These are phyloP conservation scores for Coemansia sp. DNA, from an alignment of 192 early-diverging fungal species.

Conservation along the genomic window DNA sequence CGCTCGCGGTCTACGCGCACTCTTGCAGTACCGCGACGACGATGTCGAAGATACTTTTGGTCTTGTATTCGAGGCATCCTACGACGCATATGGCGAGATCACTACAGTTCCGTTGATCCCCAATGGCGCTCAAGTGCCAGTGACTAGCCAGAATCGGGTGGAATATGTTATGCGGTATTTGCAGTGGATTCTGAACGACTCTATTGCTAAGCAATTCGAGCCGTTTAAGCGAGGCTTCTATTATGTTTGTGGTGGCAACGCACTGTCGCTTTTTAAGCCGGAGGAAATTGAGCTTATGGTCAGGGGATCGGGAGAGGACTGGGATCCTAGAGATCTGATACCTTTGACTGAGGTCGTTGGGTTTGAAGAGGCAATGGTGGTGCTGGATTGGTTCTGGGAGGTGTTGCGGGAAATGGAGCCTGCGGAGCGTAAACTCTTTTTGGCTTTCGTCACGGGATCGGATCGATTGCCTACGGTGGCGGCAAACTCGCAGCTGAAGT, in stretches of 20 bases:
- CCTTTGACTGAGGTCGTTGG: slow-evolving; percentile 59
- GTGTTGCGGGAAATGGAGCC: slow-evolving; percentile 71
- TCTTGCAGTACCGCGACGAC: slow-evolving; percentile 81
- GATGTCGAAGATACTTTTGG: slow-evolving; percentile 89
- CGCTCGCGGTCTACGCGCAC: slow-evolving; percentile 78
- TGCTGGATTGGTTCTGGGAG: slow-evolving; percentile 79
- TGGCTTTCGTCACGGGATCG: slow-evolving; percentile 92
- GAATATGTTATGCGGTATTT: slow-evolving; percentile 86
- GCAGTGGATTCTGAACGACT: slow-evolving; percentile 79
- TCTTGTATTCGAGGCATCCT: slow-evolving; percentile 74
- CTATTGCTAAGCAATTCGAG: slow-evolving; percentile 76
- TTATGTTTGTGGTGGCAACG: slow-evolving; percentile 86
- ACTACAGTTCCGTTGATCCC: slow-evolving; percentile 67
- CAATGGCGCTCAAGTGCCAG: slow-evolving; percentile 62
- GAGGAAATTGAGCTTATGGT: slow-evolving; percentile 93
- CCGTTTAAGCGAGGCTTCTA: slow-evolving; percentile 88
- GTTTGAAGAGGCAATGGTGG: slow-evolving; percentile 50
- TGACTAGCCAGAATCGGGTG: slow-evolving; percentile 67
- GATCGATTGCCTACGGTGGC: slow-evolving; percentile 87
- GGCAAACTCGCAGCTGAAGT: slow-evolving; percentile 58
- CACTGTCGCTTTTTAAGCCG: slow-evolving; percentile 83
- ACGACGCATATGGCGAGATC: slow-evolving; percentile 73
- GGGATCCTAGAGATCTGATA: slow-evolving; percentile 36
- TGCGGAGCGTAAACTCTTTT: slow-evolving; percentile 69
- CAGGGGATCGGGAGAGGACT: slow-evolving; percentile 74